Evolutionary conservation across 257 asterid genomes (phyloP).

Genomic region (Sherardia arvensis): DNA sequence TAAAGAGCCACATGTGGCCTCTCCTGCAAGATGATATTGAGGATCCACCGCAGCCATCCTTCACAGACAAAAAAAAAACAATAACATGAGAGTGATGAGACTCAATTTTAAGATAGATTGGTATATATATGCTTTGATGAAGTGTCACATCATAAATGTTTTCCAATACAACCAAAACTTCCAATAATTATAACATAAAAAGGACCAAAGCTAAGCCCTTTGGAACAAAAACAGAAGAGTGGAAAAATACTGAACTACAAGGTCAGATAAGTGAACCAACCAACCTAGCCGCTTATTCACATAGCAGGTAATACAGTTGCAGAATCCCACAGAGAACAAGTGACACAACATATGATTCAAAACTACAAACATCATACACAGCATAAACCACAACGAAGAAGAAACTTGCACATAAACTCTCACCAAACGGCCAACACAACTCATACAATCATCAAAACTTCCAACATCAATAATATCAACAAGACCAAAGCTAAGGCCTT

Average conservation of each 20-base stretch:
- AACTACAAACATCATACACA: no score
- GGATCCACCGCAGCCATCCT: constrained; percentile 63
- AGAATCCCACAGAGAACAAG: background rate
- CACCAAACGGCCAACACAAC: no score
- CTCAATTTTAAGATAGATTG: background rate
- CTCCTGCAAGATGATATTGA: constrained; percentile 44
- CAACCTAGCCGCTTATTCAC: background rate
- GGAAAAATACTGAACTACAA: background rate
- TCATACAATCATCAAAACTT: no score
- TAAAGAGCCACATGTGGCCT: constrained; percentile 70
- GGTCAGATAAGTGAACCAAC: background rate
- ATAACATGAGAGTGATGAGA: background rate
- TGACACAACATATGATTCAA: no score
- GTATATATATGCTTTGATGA: background rate
- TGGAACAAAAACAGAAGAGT: background rate
- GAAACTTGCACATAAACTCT: no score
- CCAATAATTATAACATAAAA: background rate
- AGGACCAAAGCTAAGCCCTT: background rate
- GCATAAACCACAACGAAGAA: no score
- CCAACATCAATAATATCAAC: no score
- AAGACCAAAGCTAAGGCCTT: no score
- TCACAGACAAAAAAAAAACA: constrained; percentile 15
- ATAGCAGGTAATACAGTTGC: background rate
- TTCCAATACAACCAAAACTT: background rate
- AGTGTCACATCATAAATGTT: background rate